Conservation (phyloP, 2,329 filamentous ascomycete species). For the Penicillium sp. region DNA sequence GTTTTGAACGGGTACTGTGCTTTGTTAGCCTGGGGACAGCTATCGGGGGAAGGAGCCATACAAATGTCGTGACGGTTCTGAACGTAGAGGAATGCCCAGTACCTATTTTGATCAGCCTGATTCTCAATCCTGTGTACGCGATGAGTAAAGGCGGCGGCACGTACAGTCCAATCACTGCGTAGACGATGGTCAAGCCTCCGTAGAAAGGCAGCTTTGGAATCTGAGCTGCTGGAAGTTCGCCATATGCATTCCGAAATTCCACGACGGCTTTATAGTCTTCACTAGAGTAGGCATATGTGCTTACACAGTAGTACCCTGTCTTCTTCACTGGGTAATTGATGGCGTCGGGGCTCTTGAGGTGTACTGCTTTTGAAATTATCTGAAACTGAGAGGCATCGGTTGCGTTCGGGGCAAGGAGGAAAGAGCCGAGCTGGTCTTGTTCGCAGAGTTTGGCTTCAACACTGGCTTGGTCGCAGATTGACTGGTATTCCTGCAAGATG, state of each 20-base stretch:
- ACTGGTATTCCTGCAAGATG: slow-evolving; percentile 57
- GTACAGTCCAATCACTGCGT: slow-evolving; percentile 79
- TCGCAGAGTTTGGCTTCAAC: slow-evolving; percentile 75
- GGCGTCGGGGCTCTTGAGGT: slow-evolving; percentile 72
- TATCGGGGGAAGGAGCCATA: slow-evolving; percentile 46
- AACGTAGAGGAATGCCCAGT: slow-evolving; percentile 95
- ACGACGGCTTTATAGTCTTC: slow-evolving; percentile 78
- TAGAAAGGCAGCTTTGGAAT: slow-evolving; percentile 98
- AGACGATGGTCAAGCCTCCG: slow-evolving; percentile 89
- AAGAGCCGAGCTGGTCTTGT: slow-evolving; percentile 77
- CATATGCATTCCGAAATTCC: slow-evolving; percentile 94
- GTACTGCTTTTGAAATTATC: slow-evolving; percentile 79
- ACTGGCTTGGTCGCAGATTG: slow-evolving; percentile 76
- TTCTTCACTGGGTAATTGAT: slow-evolving; percentile 85
- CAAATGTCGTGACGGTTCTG: slow-evolving; percentile 91
- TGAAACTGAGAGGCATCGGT: slow-evolving; percentile 71
- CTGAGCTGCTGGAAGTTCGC: slow-evolving; percentile 91
- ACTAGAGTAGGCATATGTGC: slow-evolving; percentile 72
- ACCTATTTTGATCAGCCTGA: slow-evolving; percentile 53
- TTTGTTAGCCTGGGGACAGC: slow-evolving; percentile 36
- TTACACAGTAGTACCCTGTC: slow-evolving; percentile 95
- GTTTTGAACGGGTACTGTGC: slow-evolving; percentile 87
- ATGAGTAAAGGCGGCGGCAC: slow-evolving; percentile 31
- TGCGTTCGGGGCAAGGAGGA: slow-evolving; percentile 78
- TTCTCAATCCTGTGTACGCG: background rate